Percentiles rank a stretch among this genome's conserved stretches.
Evolutionary conservation across 1,284 basidiomycete species (phyloP).

Genomic region (Stygiomarasmius scandens): DNA sequence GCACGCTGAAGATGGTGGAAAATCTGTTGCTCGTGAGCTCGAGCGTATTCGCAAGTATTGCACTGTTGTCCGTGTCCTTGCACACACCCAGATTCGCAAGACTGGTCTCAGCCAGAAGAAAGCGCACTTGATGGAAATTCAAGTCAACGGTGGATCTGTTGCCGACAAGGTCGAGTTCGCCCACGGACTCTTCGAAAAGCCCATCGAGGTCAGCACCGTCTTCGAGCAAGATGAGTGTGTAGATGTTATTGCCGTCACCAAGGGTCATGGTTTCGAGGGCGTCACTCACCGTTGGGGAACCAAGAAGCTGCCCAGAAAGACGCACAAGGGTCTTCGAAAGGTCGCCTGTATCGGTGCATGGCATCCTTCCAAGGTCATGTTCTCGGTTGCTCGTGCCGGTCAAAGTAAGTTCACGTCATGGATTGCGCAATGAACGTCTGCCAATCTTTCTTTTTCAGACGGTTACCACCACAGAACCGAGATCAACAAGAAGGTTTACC

Average conservation of each 20-base stretch:
- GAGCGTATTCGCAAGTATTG: slow-evolving; percentile 99
- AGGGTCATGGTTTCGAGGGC: slow-evolving; percentile 99
- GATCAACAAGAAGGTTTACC: slow-evolving; percentile 99
- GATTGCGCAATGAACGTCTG: background rate
- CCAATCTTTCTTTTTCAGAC: slow-evolving; percentile 48
- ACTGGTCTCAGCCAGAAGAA: slow-evolving; percentile 99
- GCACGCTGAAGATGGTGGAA: slow-evolving; percentile 94
- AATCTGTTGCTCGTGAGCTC: slow-evolving; percentile 92
- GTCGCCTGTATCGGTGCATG: slow-evolving; percentile 99
- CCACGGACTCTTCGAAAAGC: slow-evolving; percentile 96
- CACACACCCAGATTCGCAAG: slow-evolving; percentile 98
- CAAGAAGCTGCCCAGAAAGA: slow-evolving; percentile 98
- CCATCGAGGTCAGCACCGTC: slow-evolving; percentile 81
- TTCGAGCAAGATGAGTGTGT: slow-evolving; percentile 98
- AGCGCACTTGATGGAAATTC: slow-evolving; percentile 99
- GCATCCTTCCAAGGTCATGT: slow-evolving; percentile 99
- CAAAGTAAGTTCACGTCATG: slow-evolving; percentile 70
- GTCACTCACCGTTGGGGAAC: slow-evolving; percentile 99
- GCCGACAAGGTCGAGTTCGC: slow-evolving; percentile 99
- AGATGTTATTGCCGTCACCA: slow-evolving; percentile 97
- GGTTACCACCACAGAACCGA: slow-evolving; percentile 99
- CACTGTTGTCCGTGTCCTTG: slow-evolving; percentile 98
- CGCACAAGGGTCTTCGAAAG: slow-evolving; percentile 99
- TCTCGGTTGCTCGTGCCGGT: slow-evolving; percentile 99
- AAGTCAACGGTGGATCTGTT: slow-evolving; percentile 97